Percentiles rank a stretch among this genome's conserved stretches.
Conservation (phyloP, 805 yeast genomes). For the Schwanniomyces polymorphus region DNA sequence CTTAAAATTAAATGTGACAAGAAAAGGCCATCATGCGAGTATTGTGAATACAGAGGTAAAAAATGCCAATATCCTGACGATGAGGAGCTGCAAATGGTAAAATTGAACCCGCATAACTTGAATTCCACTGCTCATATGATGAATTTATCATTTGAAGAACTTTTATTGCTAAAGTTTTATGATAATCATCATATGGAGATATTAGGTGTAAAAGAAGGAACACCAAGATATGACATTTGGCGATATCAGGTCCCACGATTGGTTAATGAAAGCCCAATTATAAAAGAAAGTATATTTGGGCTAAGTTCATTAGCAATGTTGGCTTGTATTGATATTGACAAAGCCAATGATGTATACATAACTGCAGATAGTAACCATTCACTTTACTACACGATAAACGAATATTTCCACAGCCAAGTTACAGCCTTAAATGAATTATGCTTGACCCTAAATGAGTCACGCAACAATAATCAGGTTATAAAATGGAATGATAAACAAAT, state of each 20-base stretch:
- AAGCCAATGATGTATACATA: neutral
- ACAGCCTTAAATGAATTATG: neutral
- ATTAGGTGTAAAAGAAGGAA: neutral
- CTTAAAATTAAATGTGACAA: constrained; percentile 1
- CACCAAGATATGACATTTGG: neutral
- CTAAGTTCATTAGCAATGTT: neutral
- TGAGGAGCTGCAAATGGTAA: neutral
- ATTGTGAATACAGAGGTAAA: neutral
- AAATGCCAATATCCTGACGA: neutral
- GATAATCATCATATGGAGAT: neutral
- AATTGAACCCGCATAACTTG: neutral
- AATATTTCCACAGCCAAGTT: neutral
- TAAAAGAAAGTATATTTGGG: neutral
- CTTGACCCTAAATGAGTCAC: neutral
- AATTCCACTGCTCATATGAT: neutral
- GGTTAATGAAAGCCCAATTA: neutral
- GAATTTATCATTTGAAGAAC: neutral
- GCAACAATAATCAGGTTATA: neutral
- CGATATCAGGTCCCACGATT: neutral
- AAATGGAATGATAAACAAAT: neutral
- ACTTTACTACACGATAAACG: neutral
- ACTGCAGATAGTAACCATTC: neutral
- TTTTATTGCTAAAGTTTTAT: neutral
- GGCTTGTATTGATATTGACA: neutral
- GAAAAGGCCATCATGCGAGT: neutral